A percentile compares a stretch with the other conserved stretches of the same genome.
phyloP scores from a whole-genome alignment of 2,329 filamentous ascomycete genomes.

The Aspergillus chevalieri region DNA sequence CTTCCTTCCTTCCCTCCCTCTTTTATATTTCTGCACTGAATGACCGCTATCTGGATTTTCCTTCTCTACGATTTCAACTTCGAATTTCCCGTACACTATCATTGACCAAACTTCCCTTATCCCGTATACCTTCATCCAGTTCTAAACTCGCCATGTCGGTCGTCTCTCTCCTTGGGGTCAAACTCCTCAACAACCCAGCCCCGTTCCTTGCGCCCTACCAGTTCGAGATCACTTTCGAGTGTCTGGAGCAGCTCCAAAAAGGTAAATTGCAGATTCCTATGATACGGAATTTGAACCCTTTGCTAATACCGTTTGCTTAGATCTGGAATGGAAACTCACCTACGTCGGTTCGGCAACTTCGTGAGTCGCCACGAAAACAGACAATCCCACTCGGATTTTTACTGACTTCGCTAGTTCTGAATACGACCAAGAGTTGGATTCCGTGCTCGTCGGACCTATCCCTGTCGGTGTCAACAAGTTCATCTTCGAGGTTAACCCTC shows the following conservation, averaged over 20 bases:
- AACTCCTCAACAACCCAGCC: slow-evolving; percentile 95
- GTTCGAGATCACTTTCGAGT: slow-evolving; percentile 99
- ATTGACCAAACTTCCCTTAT: background rate
- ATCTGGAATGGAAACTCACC: slow-evolving; percentile 98
- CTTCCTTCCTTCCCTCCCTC: slow-evolving; percentile 13
- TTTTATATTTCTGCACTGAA: slow-evolving; percentile 10
- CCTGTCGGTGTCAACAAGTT: slow-evolving; percentile 98
- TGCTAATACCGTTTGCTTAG: slow-evolving; percentile 43
- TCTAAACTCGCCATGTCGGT: slow-evolving; percentile 69
- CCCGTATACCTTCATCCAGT: slow-evolving; percentile 3
- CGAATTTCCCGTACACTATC: background rate
- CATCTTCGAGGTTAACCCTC: slow-evolving; percentile 90
- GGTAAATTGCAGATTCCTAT: slow-evolving; percentile 46
- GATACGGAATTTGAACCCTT: too few species aligned
- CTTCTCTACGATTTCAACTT: slow-evolving; percentile 3
- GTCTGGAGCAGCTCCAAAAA: slow-evolving; percentile 88
- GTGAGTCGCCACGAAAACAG: slow-evolving; percentile 49
- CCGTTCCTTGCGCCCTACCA: slow-evolving; percentile 88
- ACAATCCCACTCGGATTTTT: slow-evolving; percentile 1
- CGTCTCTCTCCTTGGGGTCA: slow-evolving; percentile 89
- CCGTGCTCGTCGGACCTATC: slow-evolving; percentile 92
- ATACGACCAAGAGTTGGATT: slow-evolving; percentile 97
- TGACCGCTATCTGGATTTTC: background rate
- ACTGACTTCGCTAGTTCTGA: slow-evolving; percentile 60
- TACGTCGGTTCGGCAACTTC: slow-evolving; percentile 98